A percentile compares a stretch with the other conserved stretches of the same genome.
phyloP scores from a whole-genome alignment of 2,329 filamentous ascomycete species.

The Pseudonectria foliicola region DNA sequence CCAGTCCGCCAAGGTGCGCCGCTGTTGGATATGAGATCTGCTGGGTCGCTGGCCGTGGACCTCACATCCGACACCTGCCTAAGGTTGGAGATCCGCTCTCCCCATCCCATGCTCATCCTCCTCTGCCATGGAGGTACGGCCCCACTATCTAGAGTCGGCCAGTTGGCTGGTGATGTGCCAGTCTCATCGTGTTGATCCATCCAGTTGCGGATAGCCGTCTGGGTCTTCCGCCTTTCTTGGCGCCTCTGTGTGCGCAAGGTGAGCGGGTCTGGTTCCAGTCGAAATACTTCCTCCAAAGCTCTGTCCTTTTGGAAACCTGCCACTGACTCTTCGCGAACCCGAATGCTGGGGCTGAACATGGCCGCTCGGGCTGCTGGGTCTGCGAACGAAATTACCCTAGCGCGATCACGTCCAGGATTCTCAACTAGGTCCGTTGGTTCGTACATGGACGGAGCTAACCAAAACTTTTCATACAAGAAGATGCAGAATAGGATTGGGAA shows the following conservation, averaged over 20 bases:
- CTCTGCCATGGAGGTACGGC: conserved; percentile 41
- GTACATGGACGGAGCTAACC: conserved; percentile 68
- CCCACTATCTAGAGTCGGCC: conserved; percentile 41
- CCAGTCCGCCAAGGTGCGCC: conserved; percentile 27
- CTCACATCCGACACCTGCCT: conserved; percentile 48
- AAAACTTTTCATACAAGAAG: conserved; percentile 76
- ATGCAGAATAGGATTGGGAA: conserved; percentile 82
- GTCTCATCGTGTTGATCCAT: conserved; percentile 66
- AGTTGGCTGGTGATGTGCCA: conserved; percentile 39
- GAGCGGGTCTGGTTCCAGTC: conserved; percentile 59
- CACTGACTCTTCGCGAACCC: conserved; percentile 78
- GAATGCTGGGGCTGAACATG: conserved; percentile 65
- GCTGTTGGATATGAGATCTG: conserved; percentile 51
- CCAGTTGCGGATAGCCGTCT: conserved; percentile 81
- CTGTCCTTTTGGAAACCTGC: conserved; percentile 84
- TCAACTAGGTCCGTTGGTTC: conserved; percentile 85
- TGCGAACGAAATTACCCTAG: conserved; percentile 47
- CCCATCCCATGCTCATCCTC: conserved; percentile 45
- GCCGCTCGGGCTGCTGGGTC: conserved; percentile 49
- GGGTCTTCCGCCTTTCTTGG: conserved; percentile 63
- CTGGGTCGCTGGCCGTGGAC: conserved; percentile 57
- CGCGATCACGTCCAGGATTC: conserved; percentile 46
- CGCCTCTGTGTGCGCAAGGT: conserved; percentile 53
- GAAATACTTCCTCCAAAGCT: conserved; percentile 86
- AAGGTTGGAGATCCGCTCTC: conserved; percentile 40